Conservation (phyloP, 441 rosid genomes). For the Euphorbia schlechtendalii region DNA sequence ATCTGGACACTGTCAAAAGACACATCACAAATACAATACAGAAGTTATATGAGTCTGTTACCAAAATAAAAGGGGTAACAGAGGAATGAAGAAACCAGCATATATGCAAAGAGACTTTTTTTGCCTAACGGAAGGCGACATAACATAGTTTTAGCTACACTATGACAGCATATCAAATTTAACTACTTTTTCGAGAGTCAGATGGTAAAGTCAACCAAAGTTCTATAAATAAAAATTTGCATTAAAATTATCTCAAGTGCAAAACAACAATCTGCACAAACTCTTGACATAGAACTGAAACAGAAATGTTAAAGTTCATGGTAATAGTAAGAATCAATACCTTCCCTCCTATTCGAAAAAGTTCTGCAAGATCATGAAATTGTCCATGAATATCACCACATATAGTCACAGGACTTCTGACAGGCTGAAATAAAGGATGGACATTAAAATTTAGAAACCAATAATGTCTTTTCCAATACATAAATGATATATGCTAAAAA, state of each 20-base stretch:
- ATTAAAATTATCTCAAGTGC: background rate
- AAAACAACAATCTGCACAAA: background rate
- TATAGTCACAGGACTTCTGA: conserved; percentile 89
- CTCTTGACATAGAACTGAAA: conserved; percentile 17
- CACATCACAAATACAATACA: background rate
- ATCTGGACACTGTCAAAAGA: conserved; percentile 52
- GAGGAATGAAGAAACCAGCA: background rate
- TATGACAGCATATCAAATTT: background rate
- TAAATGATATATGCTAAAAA: background rate
- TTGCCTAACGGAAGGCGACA: background rate
- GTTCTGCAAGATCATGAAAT: conserved; percentile 96
- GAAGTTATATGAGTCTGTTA: background rate
- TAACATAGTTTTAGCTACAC: background rate
- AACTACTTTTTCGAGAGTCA: background rate
- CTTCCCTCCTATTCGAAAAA: conserved; percentile 94
- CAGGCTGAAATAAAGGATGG: conserved; percentile 54
- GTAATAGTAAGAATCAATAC: conserved; percentile 32
- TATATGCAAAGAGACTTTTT: background rate
- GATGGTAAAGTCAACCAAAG: background rate
- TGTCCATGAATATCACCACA: conserved; percentile 97
- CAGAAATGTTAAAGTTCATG: conserved; percentile 15
- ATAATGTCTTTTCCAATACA: background rate
- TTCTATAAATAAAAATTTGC: background rate
- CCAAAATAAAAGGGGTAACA: background rate
- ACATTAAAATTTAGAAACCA: background rate